Evolutionary conservation across 2,329 filamentous ascomycete genomes (phyloP), one percentile per base, ranked within the genome.

Genomic region (Botrytis byssoidea): DNA sequence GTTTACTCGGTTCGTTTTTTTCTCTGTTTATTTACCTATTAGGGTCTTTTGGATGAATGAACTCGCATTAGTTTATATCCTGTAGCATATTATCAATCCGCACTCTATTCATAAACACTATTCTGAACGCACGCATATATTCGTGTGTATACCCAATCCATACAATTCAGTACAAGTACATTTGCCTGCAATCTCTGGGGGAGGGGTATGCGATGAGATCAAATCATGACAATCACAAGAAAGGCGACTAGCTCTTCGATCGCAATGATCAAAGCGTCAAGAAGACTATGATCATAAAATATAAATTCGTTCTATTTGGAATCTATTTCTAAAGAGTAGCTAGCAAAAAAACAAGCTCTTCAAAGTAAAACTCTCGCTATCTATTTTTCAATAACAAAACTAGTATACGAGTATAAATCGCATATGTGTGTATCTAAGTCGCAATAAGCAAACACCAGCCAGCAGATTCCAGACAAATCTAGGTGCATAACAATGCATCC

Each of bases 371-470:
- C 63, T 72, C 63, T 72, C 69, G 69, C 69, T 55, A 40, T 64
- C 69, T 71, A 55, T 8, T 40, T 35, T 66, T 65, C 25, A 40
- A 51, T 46, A 71, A 37, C 32, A 71, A 32, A 65, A 71, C 32
- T 32, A n/a, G 29, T 57, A 44, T 59, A 32, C 66, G 66, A 57
- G 35, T 57, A 42, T 37, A 22, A 51, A 67, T 68, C 63, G 70
- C 35, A 72, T 37, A 46, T 48, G 65, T 70, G 48, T 73, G 51
- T 73, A 73, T 73, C 71, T 72, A 71, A 61, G 57, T 61, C 69
- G 57, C 69, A 71, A 55, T 51, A 65, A 65, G 44, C 59, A 71
- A 65, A 71, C 59, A 71, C 25, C 59, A 42, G 10, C 42, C 42
- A 32, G n/a, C 42, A 37, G 64, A 70, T 60, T 60, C 32, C 3